Evolutionary conservation across 2,329 filamentous ascomycete species (phyloP).

Genomic region (Trichoderma atrobrunneum): DNA sequence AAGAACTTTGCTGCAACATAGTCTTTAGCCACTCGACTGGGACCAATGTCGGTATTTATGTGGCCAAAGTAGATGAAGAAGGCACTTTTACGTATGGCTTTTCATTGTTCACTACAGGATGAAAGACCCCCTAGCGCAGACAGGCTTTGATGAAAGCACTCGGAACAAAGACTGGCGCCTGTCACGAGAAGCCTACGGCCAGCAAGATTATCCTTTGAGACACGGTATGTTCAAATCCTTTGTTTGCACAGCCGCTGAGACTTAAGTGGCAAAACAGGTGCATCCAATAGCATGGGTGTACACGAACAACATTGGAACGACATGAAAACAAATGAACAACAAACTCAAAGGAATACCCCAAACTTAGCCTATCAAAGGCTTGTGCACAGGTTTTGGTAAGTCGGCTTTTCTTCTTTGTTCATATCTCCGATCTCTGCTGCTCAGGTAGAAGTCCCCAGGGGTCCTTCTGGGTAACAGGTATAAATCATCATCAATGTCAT

Average conservation of each 20-base stretch:
- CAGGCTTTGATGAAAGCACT: neutral
- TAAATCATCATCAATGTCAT: neutral
- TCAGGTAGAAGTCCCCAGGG: neutral
- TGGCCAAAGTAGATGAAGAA: neutral
- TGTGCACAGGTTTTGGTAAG: accelerated
- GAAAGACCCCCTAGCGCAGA: neutral
- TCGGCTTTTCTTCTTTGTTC: neutral
- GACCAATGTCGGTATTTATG: neutral
- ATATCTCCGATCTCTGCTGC: neutral
- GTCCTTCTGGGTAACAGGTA: neutral
- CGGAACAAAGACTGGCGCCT: neutral
- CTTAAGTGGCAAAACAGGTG: neutral
- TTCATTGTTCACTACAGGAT: neutral
- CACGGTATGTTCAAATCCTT: neutral
- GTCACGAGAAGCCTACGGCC: too few relatives aligned
- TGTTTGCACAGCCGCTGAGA: neutral
- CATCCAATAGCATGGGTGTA: neutral
- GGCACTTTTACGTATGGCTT: neutral
- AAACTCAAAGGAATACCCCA: neutral
- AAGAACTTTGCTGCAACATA: neutral
- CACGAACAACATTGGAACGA: neutral
- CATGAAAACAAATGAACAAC: neutral
- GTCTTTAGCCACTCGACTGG: neutral
- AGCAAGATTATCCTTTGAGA: too few relatives aligned
- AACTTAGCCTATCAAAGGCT: neutral